These are phyloP conservation scores for Zymoseptoria pseudotritici DNA, from an alignment of 2,329 filamentous ascomycete genomes.

Conservation along the genomic window DNA sequence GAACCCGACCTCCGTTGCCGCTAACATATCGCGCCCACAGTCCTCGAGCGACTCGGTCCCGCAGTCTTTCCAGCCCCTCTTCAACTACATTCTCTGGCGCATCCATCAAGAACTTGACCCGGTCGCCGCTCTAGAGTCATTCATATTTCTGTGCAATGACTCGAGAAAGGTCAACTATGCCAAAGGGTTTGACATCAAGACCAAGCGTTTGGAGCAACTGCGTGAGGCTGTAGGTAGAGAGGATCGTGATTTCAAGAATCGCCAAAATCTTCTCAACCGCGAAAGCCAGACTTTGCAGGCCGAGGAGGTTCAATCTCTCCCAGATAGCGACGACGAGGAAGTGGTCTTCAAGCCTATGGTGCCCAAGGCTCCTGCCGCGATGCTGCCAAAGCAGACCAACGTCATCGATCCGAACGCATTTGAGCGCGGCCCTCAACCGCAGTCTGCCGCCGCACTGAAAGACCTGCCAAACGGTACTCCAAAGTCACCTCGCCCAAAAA, in stretches of 20 bases:
- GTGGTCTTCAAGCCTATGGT: conserved; percentile 22
- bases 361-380: conserved; percentile 26
- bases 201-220: conserved; percentile 44
- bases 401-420: conserved; percentile 45
- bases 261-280: conserved; percentile 23
- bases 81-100: conserved; percentile 47
- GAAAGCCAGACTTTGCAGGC: conserved; percentile 16
- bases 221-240: conserved; percentile 43
- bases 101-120: conserved; percentile 44
- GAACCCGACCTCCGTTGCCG: conserved; percentile 10
- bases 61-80: conserved; percentile 37
- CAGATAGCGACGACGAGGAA: conserved; percentile 12
- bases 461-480: conserved; percentile 8
- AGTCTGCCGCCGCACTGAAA: conserved; percentile 1
- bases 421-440: conserved; percentile 29
- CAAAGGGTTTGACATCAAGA: conserved; percentile 44
- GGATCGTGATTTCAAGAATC: conserved; percentile 40
- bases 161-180: conserved; percentile 39
- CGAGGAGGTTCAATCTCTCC: conserved; percentile 5
- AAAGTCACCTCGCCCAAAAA: conserved; percentile 12
- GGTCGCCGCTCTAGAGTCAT: conserved; percentile 41
- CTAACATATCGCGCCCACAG: conserved; percentile 3
- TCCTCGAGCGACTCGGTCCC: conserved; percentile 32
- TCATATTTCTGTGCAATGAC: conserved; percentile 47
- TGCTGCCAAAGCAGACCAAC: conserved; percentile 23